Conservation (phyloP, 345 rosid genomes). For the Lumnitzera littorea region DNA sequence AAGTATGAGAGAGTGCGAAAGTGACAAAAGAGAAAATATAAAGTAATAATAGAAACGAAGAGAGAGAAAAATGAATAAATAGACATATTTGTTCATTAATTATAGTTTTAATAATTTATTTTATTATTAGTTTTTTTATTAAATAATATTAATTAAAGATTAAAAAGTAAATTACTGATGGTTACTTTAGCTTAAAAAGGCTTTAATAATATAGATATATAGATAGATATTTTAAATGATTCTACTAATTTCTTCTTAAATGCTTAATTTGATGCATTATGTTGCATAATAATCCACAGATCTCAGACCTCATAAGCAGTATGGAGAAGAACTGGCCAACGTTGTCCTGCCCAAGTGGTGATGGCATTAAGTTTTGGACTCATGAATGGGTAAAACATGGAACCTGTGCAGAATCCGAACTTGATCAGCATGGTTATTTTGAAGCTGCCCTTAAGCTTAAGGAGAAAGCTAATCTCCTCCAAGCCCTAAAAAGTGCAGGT, state of each 20-base stretch:
- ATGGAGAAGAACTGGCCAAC: slow-evolving; percentile 64
- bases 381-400: slow-evolving; percentile 90
- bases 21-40: too few species aligned
- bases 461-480: slow-evolving; percentile 46
- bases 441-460: slow-evolving; percentile 46
- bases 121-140: too few species aligned
- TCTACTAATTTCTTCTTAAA: neutral
- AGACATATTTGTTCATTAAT: too few species aligned
- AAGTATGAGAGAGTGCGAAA: too few species aligned
- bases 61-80: too few species aligned
- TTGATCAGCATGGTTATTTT: slow-evolving; percentile 66
- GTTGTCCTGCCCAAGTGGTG: slow-evolving; percentile 59
- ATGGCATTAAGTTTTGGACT: slow-evolving; percentile 59
- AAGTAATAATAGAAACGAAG: too few species aligned
- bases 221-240: neutral
- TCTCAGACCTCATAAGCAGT: slow-evolving; percentile 38
- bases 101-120: too few species aligned
- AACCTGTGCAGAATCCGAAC: slow-evolving; percentile 63
- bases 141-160: too few species aligned
- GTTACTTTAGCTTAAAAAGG: too few species aligned
- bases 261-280: neutral
- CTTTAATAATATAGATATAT: too few species aligned
- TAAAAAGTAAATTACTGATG: too few species aligned
- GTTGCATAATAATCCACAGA: slow-evolving; percentile 18
- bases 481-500: slow-evolving; percentile 40